Conservation (phyloP, 2,329 filamentous ascomycete genomes). For the Fusarium begoniae region DNA sequence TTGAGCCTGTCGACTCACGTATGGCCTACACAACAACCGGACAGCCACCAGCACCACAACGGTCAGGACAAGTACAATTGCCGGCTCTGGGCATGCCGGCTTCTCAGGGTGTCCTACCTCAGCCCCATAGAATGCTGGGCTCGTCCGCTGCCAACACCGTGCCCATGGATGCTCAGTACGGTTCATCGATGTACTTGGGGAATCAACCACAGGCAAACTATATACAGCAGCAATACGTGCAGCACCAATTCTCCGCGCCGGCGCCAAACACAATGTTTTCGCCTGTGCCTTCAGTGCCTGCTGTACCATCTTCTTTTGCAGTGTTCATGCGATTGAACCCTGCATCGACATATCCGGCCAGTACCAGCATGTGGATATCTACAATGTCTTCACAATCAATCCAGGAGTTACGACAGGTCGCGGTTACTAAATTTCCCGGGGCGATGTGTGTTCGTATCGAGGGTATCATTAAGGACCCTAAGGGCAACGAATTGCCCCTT, state of each 20-base stretch:
- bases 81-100: conserved; percentile 33
- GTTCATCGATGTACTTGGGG: conserved; percentile 51
- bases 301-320: conserved; percentile 53
- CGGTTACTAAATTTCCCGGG: conserved; percentile 68
- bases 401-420: conserved; percentile 69
- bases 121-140: conserved; percentile 39
- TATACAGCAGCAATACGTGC: conserved; percentile 46
- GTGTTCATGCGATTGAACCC: conserved; percentile 77
- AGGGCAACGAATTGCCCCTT: conserved; percentile 69
- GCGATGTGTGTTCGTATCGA: conserved; percentile 69
- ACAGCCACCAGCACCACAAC: conserved; percentile 5
- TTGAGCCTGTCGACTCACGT: conserved; percentile 38
- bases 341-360: conserved; percentile 64
- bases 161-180: conserved; percentile 49
- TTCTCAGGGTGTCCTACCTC: conserved; percentile 28
- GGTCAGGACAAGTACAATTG: conserved; percentile 28
- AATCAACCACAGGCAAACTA: conserved; percentile 51
- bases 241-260: conserved; percentile 43
- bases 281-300: conserved; percentile 27
- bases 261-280: conserved; percentile 39
- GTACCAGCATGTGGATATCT: conserved; percentile 70
- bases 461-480: conserved; percentile 69
- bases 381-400: conserved; percentile 68
- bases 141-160: conserved; percentile 38
- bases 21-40: conserved; percentile 37